Base-by-base conservation (phyloP, 208 protist species). In the Endotrypanum monterogeii region DNA sequence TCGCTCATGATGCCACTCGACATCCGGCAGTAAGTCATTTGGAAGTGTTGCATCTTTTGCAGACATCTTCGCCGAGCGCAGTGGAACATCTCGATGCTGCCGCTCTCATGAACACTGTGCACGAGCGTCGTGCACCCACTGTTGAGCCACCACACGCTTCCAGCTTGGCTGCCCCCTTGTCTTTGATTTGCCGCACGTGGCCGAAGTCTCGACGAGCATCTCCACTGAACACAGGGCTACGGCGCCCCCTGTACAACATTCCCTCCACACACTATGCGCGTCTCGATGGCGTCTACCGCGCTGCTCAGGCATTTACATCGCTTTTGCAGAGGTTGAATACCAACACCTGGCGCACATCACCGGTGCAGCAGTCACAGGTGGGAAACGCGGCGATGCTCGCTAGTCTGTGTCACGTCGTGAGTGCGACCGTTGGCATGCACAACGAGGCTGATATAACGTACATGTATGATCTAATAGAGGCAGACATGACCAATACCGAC, bases 401-500 rank as follows among this genome's bases (percentile, higher is more conserved):
- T 44, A 30, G 30, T 61, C 9, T 56, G 66, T 57, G 51, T 12
- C 30, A 39, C 25, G 65, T 56, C n/a, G 44, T 74, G 58, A 48
- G 30, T 41, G 55, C 73, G 41, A 60, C 62, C n/a, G 62, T 74
- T 66, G 70, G 81, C 4, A 65, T 73, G n/a, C 63, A 80, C 70
- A 69, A 76, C 50, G 71, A 79, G 39, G 79, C 80, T 72, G 79
- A 87, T 60, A 68, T 83, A 54, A 71, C 39, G 48, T 90, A 82
- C 51, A 67, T 85, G 56, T 57, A 67, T 8, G 60, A 74, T 28
- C 55, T 89, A 2, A 16, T 91, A 9, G 80, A 85, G 58, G 66
- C 70, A 23, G 87, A 91, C 54, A 75, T 91, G 23, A 82, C 72
- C 2, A 75, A 23, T 8, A 67, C 76, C 0, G 73, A 86, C 44